Evolutionary conservation across 306 rosid genomes (phyloP).

Genomic region (Vigna mungo): DNA sequence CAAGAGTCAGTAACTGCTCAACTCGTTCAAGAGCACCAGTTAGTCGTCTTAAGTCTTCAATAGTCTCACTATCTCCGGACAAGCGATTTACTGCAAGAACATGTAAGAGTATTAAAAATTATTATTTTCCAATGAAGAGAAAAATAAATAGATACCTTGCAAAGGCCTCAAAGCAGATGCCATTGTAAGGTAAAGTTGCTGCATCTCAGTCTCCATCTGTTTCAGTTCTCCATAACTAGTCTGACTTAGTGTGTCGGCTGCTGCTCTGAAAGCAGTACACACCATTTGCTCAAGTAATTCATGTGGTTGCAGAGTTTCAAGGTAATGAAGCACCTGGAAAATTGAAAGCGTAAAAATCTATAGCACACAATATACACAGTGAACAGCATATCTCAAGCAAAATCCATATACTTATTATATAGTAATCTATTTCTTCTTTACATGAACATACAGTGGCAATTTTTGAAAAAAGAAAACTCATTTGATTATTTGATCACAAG

Average conservation of each 20-base stretch:
- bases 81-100: constrained; percentile 70
- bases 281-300: constrained; percentile 94
- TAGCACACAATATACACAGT: constrained; percentile 30
- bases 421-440: constrained; percentile 16
- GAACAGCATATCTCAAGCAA: constrained; percentile 36
- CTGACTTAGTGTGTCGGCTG: constrained; percentile 74
- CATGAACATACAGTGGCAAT: constrained; percentile 10
- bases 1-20: constrained; percentile 73
- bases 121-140: constrained; percentile 20
- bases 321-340: constrained; percentile 88
- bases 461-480: constrained; percentile 22
- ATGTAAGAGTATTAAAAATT: constrained; percentile 29
- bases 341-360: constrained; percentile 29
- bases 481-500: constrained; percentile 37
- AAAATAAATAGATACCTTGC: constrained; percentile 62
- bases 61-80: constrained; percentile 70
- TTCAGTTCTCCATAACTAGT: constrained; percentile 81
- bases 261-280: constrained; percentile 85
- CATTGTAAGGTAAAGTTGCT: constrained; percentile 81
- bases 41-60: constrained; percentile 73
- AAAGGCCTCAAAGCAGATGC: constrained; percentile 70
- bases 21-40: constrained; percentile 77
- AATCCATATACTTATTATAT: constrained; percentile 9
- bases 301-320: constrained; percentile 84
- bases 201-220: constrained; percentile 77